Base-by-base conservation (phyloP, 768 basidiomycete species). In the Kwoniella mangroviensis region DNA sequence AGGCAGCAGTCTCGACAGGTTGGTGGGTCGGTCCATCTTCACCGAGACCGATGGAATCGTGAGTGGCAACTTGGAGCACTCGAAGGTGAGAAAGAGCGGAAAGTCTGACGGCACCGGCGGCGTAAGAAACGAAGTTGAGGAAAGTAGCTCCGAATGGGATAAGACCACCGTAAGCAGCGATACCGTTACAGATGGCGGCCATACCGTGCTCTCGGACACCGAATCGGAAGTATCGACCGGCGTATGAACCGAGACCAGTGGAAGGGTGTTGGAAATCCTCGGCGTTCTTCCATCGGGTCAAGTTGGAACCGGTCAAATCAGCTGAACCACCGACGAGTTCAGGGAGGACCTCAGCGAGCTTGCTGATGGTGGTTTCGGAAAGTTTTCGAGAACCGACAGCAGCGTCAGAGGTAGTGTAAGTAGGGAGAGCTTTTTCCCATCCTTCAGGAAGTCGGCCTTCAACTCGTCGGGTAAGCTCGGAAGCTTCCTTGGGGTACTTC, bases 151-250 rank as follows among this genome's bases (percentile, higher is more conserved):
- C 88, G 83, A 93, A 94, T 54, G 94, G 94, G 71, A 96, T 88
- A 79, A 95, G 89, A 77, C 89, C 92, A 70, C 94, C 94, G 84
- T 97, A 98, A 2, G 94, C 94, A 71, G 86, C 83, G 71, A 95
- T 83, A 82, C 94, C 94, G 83, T 97, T 97, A 74, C 90, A 92
- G 78, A 98, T 94, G 65, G 94, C 95, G 77, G 91, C 92, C 94
- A 97, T 98, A 75, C 87, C 95, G 84, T 98, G 95, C 84, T 98
- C 95, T 84, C 95, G 92, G 67, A 98, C 94, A 88, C 95, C 95
- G 85, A 91, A 98, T 65, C 94, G 91, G 82, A 98, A 89, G 83
- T 98, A 97, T 57, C 90, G 91, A 63, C 95, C 95, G 67, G 89
- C 84, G 84, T 94, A 96, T 69, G 83, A 87, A 68, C 95, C 95